phyloP scores from a whole-genome alignment of 163 green algal genomes.

The Chlamydomonas reinhardtii region DNA sequence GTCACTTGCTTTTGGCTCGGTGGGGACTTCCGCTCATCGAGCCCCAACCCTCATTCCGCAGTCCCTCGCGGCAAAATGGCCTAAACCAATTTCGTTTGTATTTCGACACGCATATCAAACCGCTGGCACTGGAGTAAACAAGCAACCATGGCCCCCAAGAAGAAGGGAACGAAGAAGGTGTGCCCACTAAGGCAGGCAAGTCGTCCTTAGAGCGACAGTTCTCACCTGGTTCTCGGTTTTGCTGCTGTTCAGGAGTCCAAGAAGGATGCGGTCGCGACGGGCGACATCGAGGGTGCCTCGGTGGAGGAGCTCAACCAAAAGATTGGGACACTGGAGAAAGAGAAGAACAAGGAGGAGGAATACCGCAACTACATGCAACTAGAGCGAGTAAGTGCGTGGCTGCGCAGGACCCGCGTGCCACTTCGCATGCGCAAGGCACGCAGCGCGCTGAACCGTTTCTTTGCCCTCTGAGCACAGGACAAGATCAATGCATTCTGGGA shows the following conservation, averaged over 20 bases:
- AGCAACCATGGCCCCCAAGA: constrained; percentile 35
- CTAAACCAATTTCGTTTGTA: too few relatives aligned
- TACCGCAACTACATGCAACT: constrained; percentile 94
- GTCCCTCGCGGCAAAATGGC: too few relatives aligned
- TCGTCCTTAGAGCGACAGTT: too few relatives aligned
- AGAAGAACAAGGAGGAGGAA: constrained; percentile 93
- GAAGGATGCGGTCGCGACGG: constrained; percentile 65
- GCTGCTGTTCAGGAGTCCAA: constrained; percentile 64
- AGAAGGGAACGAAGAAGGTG: constrained; percentile 48
- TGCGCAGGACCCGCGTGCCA: constrained; percentile 16
- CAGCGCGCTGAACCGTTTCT: too few relatives aligned
- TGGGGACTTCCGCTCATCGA: too few relatives aligned
- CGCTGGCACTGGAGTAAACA: neutral
- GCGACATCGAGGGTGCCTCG: constrained; percentile 76
- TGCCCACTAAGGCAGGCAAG: neutral
- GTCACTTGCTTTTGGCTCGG: too few relatives aligned
- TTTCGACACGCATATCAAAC: neutral
- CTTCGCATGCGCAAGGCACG: constrained; percentile 1
- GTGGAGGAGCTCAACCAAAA: constrained; percentile 89
- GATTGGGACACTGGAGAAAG: constrained; percentile 83
- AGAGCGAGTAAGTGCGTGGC: constrained; percentile 75
- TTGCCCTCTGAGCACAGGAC: constrained; percentile 72
- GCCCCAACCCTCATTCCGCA: too few relatives aligned
- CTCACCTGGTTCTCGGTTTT: too few relatives aligned
- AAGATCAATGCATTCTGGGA: constrained; percentile 96